Evolutionary conservation across 441 rosid genomes (phyloP).

Genomic region (Gossypium davidsonii): DNA sequence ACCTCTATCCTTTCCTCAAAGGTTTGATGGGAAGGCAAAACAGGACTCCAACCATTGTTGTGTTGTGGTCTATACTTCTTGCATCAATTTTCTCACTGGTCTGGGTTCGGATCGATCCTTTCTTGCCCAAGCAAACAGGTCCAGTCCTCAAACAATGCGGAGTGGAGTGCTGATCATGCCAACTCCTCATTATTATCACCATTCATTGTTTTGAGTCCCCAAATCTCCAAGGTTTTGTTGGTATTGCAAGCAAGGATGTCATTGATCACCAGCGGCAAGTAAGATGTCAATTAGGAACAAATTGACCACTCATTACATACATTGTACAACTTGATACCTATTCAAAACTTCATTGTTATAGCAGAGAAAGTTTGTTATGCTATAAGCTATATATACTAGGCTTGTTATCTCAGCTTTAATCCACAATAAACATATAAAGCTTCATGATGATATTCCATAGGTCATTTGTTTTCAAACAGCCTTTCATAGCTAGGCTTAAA

Average conservation of each 20-base stretch:
- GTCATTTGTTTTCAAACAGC: no score
- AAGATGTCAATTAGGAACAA: background rate
- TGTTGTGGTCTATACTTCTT: constrained; percentile 79
- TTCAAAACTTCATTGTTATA: background rate
- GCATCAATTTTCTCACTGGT: constrained; percentile 80
- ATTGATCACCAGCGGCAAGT: background rate
- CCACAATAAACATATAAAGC: background rate
- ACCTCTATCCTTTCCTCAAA: constrained; percentile 92
- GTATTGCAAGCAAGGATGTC: background rate
- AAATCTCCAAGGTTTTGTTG: background rate
- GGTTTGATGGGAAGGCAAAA: constrained; percentile 86
- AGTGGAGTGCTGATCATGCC: constrained; percentile 57
- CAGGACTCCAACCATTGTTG: constrained; percentile 81
- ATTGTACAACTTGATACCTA: background rate
- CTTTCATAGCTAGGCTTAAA: no score
- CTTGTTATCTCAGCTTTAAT: background rate
- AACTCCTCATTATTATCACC: background rate
- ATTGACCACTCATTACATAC: background rate
- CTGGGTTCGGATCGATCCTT: constrained; percentile 92
- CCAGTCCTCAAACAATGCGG: constrained; percentile 85
- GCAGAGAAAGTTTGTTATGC: background rate
- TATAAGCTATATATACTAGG: background rate
- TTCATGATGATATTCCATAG: no score
- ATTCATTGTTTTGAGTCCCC: constrained; percentile 2
- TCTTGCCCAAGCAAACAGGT: constrained; percentile 80